Conservation (phyloP, 768 basidiomycete genomes). For the Serendipita sp. region DNA sequence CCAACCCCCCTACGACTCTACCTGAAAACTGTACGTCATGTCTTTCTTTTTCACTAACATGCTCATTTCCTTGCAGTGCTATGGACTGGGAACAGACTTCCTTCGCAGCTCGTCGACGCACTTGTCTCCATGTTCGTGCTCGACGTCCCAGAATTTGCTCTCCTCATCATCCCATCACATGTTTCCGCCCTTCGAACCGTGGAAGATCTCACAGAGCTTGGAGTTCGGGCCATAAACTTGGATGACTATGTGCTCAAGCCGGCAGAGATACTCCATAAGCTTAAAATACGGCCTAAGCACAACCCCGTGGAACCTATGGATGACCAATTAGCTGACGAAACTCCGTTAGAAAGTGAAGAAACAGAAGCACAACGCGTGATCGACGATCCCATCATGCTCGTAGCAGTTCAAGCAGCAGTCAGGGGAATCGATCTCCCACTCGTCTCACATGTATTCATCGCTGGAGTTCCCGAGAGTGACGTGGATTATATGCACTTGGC, state of each 20-base stretch:
- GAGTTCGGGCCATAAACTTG: constrained; percentile 47
- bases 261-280: background rate
- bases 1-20: too few species aligned
- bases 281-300: background rate
- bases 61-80: background rate
- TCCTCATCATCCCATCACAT: constrained; percentile 50
- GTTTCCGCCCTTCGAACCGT: constrained; percentile 46
- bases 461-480: constrained; percentile 39
- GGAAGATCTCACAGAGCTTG: constrained; percentile 44
- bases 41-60: background rate
- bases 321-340: constrained; percentile 22
- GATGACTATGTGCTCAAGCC: constrained; percentile 19
- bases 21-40: too few species aligned
- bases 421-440: constrained; percentile 59
- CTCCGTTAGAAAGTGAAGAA: constrained; percentile 4
- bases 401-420: constrained; percentile 50
- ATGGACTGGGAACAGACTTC: constrained; percentile 16
- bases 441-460: constrained; percentile 57
- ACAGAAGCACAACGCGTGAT: constrained; percentile 16
- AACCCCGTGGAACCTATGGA: background rate
- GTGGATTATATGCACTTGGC: constrained; percentile 48
- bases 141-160: constrained; percentile 48
- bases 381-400: constrained; percentile 45
- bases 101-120: constrained; percentile 42
- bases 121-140: constrained; percentile 54